phyloP scores from a whole-genome alignment of 306 rosid genomes.

The barrel medic (Medicago truncatula) region DNA sequence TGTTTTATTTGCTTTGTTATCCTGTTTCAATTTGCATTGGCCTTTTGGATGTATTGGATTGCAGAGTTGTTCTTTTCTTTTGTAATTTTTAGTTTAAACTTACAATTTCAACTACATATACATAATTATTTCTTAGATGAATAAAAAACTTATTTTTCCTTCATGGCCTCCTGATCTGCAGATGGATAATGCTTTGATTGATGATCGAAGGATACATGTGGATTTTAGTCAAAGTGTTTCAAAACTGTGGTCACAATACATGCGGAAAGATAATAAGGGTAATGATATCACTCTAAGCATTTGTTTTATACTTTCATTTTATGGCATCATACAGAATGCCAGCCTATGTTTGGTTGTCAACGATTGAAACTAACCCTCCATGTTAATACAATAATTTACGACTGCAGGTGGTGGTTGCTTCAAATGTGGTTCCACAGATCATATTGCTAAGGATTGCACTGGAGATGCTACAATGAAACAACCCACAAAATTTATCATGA shows the following conservation, averaged over 20 bases:
- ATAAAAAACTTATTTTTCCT: slow-evolving; percentile 10
- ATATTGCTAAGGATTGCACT: slow-evolving; percentile 85
- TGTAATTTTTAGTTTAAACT: neutral
- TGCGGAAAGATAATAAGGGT: slow-evolving; percentile 72
- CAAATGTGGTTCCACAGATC: slow-evolving; percentile 89
- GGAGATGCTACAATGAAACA: slow-evolving; percentile 52
- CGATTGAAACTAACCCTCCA: slow-evolving; percentile 5
- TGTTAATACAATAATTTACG: slow-evolving; percentile 20
- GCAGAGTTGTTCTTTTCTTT: slow-evolving; percentile 14
- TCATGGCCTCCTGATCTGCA: slow-evolving; percentile 42
- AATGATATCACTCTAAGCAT: slow-evolving; percentile 31
- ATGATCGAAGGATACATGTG: slow-evolving; percentile 95
- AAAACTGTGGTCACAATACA: slow-evolving; percentile 89
- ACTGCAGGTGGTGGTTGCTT: slow-evolving; percentile 82
- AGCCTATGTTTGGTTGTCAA: slow-evolving; percentile 26
- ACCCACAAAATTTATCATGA: slow-evolving; percentile 63
- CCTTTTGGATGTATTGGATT: slow-evolving; percentile 16
- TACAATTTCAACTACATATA: slow-evolving; percentile 19
- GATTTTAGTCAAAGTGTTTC: slow-evolving; percentile 97
- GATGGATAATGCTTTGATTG: slow-evolving; percentile 99
- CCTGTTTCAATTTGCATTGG: slow-evolving; percentile 25
- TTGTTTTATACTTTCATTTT: neutral
- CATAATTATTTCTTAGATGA: slow-evolving; percentile 8
- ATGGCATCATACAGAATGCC: slow-evolving; percentile 26
- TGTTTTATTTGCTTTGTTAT: slow-evolving; percentile 31